phyloP scores from a whole-genome alignment of 257 asterid genomes.

The Euphrasia confusa region DNA sequence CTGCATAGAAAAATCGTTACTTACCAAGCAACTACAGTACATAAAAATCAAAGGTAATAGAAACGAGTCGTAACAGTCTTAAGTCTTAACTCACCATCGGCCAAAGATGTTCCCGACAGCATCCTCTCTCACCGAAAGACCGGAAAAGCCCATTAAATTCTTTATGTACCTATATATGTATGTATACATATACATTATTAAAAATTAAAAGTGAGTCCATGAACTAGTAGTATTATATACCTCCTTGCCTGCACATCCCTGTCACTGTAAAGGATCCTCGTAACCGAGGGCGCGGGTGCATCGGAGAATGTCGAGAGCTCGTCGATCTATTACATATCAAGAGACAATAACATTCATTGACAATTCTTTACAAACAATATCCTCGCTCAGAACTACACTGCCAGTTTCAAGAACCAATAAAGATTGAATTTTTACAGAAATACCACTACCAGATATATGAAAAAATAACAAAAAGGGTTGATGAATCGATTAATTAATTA shows the following conservation, averaged over 20 bases:
- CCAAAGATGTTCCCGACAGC: conserved; percentile 93
- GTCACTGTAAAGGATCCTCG: conserved; percentile 81
- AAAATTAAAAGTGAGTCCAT: background rate
- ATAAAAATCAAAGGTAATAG: background rate
- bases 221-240: conserved; percentile 30
- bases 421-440: conserved; percentile 28
- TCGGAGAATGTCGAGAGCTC: conserved; percentile 85
- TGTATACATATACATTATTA: background rate
- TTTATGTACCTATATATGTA: conserved; percentile 63
- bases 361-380: background rate
- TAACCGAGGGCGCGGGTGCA: conserved; percentile 81
- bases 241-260: conserved; percentile 83
- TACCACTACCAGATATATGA: background rate
- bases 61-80: background rate
- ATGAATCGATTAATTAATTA: conserved; percentile 1
- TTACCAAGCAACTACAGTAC: background rate
- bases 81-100: conserved; percentile 56
- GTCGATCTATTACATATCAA: conserved; percentile 51
- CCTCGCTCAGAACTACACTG: background rate
- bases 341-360: background rate
- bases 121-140: conserved; percentile 82
- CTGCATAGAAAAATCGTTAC: conserved; percentile 28
- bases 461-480: background rate
- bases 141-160: conserved; percentile 62
- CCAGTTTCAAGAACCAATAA: conserved; percentile 18